Base-by-base conservation (phyloP, 139 green algal species). In the Penium margaritaceum region DNA sequence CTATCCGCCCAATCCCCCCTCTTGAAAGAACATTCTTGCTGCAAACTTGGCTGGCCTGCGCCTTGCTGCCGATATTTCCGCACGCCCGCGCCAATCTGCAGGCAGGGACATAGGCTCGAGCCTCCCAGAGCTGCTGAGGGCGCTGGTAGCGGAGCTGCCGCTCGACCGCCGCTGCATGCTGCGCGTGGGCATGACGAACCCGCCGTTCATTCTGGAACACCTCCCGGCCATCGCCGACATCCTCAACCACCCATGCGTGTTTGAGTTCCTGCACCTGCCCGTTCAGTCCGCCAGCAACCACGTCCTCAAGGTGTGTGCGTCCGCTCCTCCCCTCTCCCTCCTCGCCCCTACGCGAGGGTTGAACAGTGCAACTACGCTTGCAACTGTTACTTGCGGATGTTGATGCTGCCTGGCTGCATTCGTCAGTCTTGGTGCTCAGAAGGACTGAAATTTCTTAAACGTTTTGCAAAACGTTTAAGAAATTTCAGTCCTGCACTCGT, bases 141-240 rank as follows among this genome's bases (percentile, higher is more conserved):
- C 41, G 0, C 55, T 95, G 32, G 74, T 90, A 17, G 83, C 74
- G 0, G 88, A 87, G 63, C 82, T 97, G 57, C 90, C 91, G 1
- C 33, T 67, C 5, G 90, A 95, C 70, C 85, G 86, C 24, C 71
- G 84, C 51, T 86, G 77, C 41, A 92, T 95, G 88, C 84, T 97
- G 57, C 81, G 91, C 0, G 54, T 96, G 15, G 91, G 91, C 32
- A 97, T 97, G 91, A 95, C 90, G 57, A 97, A 97, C 82, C 91
- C 91, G 39, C 91, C 91, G 15, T 97, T 90, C 85, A 94, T 97
- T 21, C 80, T 97, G 72, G 85, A 94, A 72, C 87, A 95, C 71
- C 75, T 96, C 44, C 68, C 83, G 3, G 86, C 75, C 0, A 82
- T 94, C 21, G 85, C 85, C 5, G 69, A 79, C 30, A 54, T 71